Evolutionary conservation across 495 filamentous ascomycete genomes (phyloP).

Genomic region (Immersiella caudata): DNA sequence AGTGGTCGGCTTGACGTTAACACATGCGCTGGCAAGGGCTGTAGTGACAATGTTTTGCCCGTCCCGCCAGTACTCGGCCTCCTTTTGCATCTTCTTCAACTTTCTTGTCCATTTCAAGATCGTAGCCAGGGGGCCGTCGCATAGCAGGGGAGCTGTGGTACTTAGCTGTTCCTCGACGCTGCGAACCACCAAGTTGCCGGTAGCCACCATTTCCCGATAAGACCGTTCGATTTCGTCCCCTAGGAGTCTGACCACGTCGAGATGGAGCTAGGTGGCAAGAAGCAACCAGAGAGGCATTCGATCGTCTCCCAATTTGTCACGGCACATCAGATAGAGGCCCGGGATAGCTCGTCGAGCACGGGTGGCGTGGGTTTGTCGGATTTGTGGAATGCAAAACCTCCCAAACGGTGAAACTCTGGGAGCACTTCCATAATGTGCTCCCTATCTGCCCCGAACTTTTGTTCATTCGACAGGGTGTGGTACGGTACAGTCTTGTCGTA

Average conservation of each 20-base stretch:
- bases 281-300: neutral
- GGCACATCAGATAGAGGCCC: neutral
- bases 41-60: neutral
- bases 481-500: slow-evolving; percentile 10
- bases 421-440: neutral
- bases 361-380: neutral
- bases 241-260: neutral
- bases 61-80: neutral
- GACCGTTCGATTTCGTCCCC: slow-evolving; percentile 2
- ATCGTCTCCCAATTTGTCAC: neutral
- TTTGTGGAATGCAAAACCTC: neutral
- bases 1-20: neutral
- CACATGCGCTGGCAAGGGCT: neutral
- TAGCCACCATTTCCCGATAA: neutral
- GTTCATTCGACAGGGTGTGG: neutral
- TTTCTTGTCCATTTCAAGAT: neutral
- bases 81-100: neutral
- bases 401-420: slow-evolving; percentile 9
- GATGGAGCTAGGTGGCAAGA: neutral
- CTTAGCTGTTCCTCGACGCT: neutral
- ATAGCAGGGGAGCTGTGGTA: neutral
- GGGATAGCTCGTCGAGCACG: neutral
- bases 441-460: slow-evolving; percentile 10
- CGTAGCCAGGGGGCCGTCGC: neutral
- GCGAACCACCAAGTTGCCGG: neutral